A percentile compares a stretch with the other conserved stretches of the same genome.
Evolutionary conservation across 441 rosid species (phyloP).

Genomic region (Populus tomentosa): DNA sequence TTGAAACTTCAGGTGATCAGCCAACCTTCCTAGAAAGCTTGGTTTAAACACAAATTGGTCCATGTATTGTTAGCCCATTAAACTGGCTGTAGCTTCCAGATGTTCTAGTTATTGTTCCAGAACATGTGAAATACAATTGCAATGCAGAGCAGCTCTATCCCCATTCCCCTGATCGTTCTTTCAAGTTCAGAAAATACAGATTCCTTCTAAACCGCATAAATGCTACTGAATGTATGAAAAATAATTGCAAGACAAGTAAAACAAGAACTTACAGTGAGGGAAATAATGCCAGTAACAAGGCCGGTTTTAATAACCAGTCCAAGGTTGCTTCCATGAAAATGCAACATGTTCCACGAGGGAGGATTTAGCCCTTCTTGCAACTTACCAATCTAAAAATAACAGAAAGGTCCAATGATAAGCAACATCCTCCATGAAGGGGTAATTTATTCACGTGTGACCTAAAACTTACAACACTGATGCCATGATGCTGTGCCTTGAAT

Average conservation of each 20-base stretch:
- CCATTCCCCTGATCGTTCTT: no score
- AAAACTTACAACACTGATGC: slow-evolving; percentile 59
- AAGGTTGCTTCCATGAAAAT: slow-evolving; percentile 62
- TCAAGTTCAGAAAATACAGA: no score
- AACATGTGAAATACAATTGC: no score
- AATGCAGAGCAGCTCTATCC: no score
- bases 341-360: slow-evolving; percentile 85
- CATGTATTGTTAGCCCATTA: no score
- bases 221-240: neutral
- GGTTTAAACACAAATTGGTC: no score
- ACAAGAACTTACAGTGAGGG: slow-evolving; percentile 62
- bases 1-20: no score
- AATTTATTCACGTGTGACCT: neutral
- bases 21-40: no score
- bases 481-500: slow-evolving; percentile 67
- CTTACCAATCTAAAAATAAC: slow-evolving; percentile 61
- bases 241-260: neutral
- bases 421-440: neutral
- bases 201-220: neutral
- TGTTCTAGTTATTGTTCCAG: no score
- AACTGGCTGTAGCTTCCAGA: no score
- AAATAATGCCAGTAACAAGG: slow-evolving; percentile 74
- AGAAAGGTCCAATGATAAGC: neutral
- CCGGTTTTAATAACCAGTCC: slow-evolving; percentile 76
- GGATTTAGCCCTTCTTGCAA: slow-evolving; percentile 83